A percentile compares a stretch with the other conserved stretches of the same genome.
Conservation (phyloP, 2,329 filamentous ascomycete genomes). For the Stachybotrys chartarum region DNA sequence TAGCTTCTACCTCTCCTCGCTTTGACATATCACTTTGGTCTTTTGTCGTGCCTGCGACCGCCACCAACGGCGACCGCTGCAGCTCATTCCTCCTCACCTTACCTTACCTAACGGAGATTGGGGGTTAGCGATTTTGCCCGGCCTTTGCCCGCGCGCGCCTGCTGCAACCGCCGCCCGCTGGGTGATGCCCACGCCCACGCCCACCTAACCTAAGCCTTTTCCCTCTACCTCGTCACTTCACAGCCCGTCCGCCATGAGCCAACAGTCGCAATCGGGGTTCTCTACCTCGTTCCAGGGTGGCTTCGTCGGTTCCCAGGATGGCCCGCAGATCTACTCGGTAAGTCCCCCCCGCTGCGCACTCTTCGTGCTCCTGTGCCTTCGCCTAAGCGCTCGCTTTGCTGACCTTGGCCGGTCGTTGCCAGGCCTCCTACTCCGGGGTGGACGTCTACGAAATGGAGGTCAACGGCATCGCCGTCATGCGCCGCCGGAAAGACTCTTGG, state of each 20-base stretch:
- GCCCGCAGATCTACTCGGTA: constrained; percentile 57
- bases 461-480: constrained; percentile 89
- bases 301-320: constrained; percentile 28
- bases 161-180: not conserved
- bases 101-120: too few species aligned
- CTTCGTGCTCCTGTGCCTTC: not conserved
- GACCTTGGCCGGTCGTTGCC: constrained; percentile 5
- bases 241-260: constrained; percentile 45
- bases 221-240: constrained; percentile 36
- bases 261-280: constrained; percentile 38
- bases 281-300: constrained; percentile 27
- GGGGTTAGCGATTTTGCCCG: too few species aligned
- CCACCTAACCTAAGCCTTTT: constrained; percentile 7
- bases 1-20: too few species aligned
- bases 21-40: too few species aligned
- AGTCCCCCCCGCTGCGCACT: constrained; percentile 10
- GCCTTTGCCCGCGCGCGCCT: too few species aligned
- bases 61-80: too few species aligned
- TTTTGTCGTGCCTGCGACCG: too few species aligned
- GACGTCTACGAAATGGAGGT: constrained; percentile 99
- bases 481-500: constrained; percentile 89
- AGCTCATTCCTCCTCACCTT: too few species aligned
- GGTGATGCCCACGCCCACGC: not conserved
- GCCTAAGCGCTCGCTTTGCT: constrained; percentile 6
- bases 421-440: constrained; percentile 90